Evolutionary conservation across 1,139 yeast species (phyloP).

Genomic region (Arxiozyma telluris): DNA sequence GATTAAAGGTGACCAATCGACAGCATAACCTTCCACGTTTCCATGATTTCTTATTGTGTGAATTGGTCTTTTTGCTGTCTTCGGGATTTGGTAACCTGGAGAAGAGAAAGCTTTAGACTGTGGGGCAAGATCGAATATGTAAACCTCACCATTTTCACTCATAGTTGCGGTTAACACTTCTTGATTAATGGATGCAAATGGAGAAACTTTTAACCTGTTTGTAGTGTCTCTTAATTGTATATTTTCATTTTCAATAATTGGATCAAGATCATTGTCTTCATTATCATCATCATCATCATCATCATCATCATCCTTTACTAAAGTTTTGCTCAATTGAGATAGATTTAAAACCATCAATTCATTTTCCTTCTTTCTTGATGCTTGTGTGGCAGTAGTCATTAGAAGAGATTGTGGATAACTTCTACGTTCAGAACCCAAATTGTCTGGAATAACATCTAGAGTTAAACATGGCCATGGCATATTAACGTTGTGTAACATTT

Average conservation of each 20-base stretch:
- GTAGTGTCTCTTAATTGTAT: constrained; percentile 76
- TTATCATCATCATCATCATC: constrained; percentile 49
- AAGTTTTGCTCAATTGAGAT: constrained; percentile 73
- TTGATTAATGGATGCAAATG: constrained; percentile 43
- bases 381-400: constrained; percentile 90
- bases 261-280: constrained; percentile 68
- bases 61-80: constrained; percentile 65
- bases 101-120: constrained; percentile 78
- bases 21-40: constrained; percentile 93
- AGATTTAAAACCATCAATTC: constrained; percentile 78
- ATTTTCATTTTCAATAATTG: constrained; percentile 76
- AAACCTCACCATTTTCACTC: constrained; percentile 86
- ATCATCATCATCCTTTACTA: constrained; percentile 67
- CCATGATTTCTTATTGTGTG: constrained; percentile 87
- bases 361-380: constrained; percentile 76
- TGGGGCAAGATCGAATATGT: constrained; percentile 70
- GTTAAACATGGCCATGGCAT: constrained; percentile 97
- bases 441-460: constrained; percentile 79
- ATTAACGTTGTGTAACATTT: constrained; percentile 89
- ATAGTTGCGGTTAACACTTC: constrained; percentile 83
- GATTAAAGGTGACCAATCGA: constrained; percentile 91
- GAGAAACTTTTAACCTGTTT: constrained; percentile 79
- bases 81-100: constrained; percentile 79
- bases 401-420: constrained; percentile 82
- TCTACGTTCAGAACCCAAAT: constrained; percentile 80